phyloP scores from a whole-genome alignment of 306 rosid species.

The Rosa lucieae region DNA sequence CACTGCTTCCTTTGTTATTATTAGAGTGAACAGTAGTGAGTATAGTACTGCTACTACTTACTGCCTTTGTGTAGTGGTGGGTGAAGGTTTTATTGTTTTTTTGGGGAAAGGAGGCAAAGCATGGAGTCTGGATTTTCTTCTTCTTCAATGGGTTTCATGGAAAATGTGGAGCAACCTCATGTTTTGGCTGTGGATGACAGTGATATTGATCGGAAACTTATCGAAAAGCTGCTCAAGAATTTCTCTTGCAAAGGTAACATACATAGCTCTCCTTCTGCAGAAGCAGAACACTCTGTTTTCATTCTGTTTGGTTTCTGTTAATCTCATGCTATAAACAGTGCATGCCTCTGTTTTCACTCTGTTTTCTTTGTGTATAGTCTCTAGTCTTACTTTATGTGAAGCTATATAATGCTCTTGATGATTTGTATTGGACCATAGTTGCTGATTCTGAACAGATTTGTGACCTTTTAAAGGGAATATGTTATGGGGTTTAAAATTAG shows the following conservation, averaged over 20 bases:
- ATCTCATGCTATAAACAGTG: neutral
- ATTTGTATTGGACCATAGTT: no score
- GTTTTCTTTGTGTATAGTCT: neutral
- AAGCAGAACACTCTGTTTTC: neutral
- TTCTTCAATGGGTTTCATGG: slow-evolving; percentile 52
- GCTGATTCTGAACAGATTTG: neutral
- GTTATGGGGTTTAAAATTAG: neutral
- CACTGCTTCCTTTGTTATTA: slow-evolving; percentile 4
- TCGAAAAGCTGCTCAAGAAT: slow-evolving; percentile 78
- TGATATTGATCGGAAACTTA: slow-evolving; percentile 73
- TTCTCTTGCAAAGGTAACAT: slow-evolving; percentile 76
- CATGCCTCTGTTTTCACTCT: neutral
- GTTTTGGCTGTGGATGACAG: slow-evolving; percentile 94
- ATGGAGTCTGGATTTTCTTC: slow-evolving; percentile 50
- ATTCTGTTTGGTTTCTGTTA: neutral
- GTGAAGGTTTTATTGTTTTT: neutral
- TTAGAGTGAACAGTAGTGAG: slow-evolving; percentile 1
- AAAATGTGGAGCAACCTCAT: slow-evolving; percentile 63
- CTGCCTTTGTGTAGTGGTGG: neutral
- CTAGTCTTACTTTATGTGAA: neutral
- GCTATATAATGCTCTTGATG: neutral
- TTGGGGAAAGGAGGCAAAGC: neutral
- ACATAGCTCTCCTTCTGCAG: neutral
- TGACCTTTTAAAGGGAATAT: neutral
- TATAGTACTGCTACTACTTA: neutral